Base-by-base conservation (phyloP, 1,284 basidiomycete genomes). In the Apiotrichum domesticum region DNA sequence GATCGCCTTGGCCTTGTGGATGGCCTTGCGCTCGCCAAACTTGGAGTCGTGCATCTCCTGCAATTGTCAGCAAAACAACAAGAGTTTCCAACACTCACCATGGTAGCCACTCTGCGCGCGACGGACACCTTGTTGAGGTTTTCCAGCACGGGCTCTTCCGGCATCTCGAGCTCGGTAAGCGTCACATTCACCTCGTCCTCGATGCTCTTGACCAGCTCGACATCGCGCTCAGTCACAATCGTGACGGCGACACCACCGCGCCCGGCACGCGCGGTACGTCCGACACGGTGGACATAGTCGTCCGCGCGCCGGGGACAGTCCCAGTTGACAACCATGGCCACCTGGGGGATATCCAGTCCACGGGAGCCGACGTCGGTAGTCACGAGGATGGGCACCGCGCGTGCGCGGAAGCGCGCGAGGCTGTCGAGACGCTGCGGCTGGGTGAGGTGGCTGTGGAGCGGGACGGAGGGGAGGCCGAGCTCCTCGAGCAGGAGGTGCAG, bases 311-410 rank as follows among this genome's bases (percentile, higher is more conserved):
- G 67, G 29, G 51, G 96, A 88, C 65, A 98, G 74, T 99, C 96
- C 92, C 93, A 99, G 67, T 99, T 98, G 60, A 96, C 81, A 40
- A 98, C 91, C 78, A 96, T 84, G 21, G 90, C 90, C 15, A 98
- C 93, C 66, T 95, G 90, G 60, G 90, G 90, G 57, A 98, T 95
- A 78, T 98, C 94, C 61, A 98, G 79, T 51, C 94, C 94, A 70
- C 94, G 85, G 40, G 89, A 88, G 7, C 92, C 95, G 33, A 98
- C 92, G 73, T 97, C 95, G 2, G 95, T 98, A 32, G 89, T 92
- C 51, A 99, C 83, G 35, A 99, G 81, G 46, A 98, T 87, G 2
- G 93, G 92, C 39, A 98, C 87, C 54, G 94, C 84, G 35, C 83
- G 85, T 0, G 90, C 85, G 55, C 91, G 84, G 79, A 98, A 99